phyloP scores from a whole-genome alignment of 306 rosid genomes.

The Trichosanthes cucumerina region DNA sequence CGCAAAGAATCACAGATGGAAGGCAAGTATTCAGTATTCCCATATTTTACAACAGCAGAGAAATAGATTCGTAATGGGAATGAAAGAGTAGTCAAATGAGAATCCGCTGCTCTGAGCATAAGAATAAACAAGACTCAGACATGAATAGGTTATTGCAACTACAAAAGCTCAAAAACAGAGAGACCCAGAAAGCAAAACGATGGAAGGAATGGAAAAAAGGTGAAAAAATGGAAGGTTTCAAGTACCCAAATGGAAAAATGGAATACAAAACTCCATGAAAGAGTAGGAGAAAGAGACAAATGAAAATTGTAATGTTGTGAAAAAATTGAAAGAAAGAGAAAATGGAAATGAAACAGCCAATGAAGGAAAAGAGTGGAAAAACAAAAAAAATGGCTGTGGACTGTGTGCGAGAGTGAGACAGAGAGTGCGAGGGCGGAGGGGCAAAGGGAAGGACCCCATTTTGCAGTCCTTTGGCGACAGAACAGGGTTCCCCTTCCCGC shows the following conservation, averaged over 20 bases:
- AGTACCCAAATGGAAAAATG: background rate
- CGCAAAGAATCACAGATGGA: slow-evolving; percentile 29
- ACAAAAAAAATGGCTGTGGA: background rate
- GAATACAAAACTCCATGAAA: background rate
- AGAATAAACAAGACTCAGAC: background rate
- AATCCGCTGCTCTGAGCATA: background rate
- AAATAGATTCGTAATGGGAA: background rate
- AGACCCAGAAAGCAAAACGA: background rate
- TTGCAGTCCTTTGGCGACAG: slow-evolving; percentile 35
- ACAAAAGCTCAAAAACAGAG: background rate
- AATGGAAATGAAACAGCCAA: background rate
- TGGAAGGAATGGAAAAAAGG: background rate
- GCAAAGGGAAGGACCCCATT: background rate
- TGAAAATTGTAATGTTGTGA: background rate
- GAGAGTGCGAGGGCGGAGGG: background rate
- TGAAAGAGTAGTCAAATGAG: background rate
- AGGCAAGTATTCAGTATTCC: background rate
- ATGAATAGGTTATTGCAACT: background rate
- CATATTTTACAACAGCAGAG: background rate
- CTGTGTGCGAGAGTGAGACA: background rate
- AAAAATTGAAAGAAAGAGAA: background rate
- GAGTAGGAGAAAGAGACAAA: background rate
- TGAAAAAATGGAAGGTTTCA: background rate
- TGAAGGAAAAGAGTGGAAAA: background rate
- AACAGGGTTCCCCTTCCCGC: slow-evolving; percentile 59